These are phyloP conservation scores for Mortierella alpina DNA, from an alignment of 192 early-diverging fungal species.

Conservation along the genomic window DNA sequence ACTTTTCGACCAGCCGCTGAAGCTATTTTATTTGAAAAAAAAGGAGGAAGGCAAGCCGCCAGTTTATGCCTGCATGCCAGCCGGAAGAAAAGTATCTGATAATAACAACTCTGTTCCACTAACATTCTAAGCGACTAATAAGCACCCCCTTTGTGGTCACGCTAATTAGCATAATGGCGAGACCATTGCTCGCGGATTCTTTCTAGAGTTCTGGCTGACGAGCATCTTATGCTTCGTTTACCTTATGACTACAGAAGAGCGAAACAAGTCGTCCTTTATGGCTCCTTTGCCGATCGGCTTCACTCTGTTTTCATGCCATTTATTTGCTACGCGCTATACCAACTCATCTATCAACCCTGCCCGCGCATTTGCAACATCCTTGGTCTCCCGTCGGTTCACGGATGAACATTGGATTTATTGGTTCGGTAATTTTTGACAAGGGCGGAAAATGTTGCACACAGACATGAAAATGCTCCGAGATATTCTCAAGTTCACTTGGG, in stretches of 20 bases:
- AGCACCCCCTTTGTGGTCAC: too few species aligned
- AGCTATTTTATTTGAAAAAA: not conserved
- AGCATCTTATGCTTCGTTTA: slow-evolving; percentile 28
- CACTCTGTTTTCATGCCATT: slow-evolving; percentile 30
- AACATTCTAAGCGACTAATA: too few species aligned
- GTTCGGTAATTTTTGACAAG: slow-evolving; percentile 8
- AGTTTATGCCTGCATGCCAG: not conserved
- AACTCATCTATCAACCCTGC: slow-evolving; percentile 75
- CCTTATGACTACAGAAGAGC: slow-evolving; percentile 32
- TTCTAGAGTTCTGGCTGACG: slow-evolving; percentile 34
- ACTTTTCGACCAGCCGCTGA: too few species aligned
- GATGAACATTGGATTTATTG: slow-evolving; percentile 72
- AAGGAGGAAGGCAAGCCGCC: not conserved
- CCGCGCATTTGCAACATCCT: slow-evolving; percentile 67
- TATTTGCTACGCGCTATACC: slow-evolving; percentile 22
- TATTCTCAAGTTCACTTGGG: too few species aligned
- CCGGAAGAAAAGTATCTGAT: too few species aligned
- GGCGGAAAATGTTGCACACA: not conserved
- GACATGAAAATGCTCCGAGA: not conserved
- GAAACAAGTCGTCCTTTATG: slow-evolving; percentile 10
- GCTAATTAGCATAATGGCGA: slow-evolving; percentile 14
- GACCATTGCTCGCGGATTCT: slow-evolving; percentile 13
- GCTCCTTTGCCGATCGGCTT: slow-evolving; percentile 30
- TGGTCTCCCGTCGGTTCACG: slow-evolving; percentile 61
- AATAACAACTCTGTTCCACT: too few species aligned